Percentiles rank a stretch among this genome's conserved stretches.
Conservation (phyloP, 2,329 filamentous ascomycete species). For the Colletotrichum camelliae region DNA sequence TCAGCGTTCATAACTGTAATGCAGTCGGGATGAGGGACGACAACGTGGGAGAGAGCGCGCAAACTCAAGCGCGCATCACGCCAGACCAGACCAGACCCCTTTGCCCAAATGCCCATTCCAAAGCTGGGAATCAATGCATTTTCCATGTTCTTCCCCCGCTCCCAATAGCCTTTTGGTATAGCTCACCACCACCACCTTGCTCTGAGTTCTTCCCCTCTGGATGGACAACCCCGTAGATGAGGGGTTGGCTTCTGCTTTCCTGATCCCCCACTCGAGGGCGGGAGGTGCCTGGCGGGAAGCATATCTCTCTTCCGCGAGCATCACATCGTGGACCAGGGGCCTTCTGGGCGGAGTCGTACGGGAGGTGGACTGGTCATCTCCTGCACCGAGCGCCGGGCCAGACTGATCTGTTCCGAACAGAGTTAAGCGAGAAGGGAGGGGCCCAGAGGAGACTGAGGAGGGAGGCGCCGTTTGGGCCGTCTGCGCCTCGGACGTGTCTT, state of each 20-base stretch:
- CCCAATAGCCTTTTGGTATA: background rate
- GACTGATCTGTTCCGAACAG: background rate
- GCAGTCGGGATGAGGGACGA: background rate
- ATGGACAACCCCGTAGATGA: background rate
- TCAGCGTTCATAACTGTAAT: background rate
- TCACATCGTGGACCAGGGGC: background rate
- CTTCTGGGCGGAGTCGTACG: background rate
- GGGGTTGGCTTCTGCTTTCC: background rate
- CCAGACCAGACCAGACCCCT: background rate
- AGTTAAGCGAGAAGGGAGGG: background rate
- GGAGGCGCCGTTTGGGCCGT: background rate
- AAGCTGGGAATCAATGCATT: background rate
- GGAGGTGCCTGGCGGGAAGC: background rate
- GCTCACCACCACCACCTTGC: background rate
- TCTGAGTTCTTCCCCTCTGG: background rate
- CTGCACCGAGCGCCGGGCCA: background rate
- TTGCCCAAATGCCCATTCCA: background rate
- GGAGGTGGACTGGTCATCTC: background rate
- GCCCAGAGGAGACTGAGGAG: background rate
- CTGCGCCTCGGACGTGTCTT: background rate
- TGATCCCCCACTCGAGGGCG: background rate
- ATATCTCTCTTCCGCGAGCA: background rate
- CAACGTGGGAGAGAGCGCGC: background rate
- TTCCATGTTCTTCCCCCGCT: background rate
- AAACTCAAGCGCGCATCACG: background rate